Conservation (phyloP, 2,329 filamentous ascomycete genomes). For the Alternaria alternata region DNA sequence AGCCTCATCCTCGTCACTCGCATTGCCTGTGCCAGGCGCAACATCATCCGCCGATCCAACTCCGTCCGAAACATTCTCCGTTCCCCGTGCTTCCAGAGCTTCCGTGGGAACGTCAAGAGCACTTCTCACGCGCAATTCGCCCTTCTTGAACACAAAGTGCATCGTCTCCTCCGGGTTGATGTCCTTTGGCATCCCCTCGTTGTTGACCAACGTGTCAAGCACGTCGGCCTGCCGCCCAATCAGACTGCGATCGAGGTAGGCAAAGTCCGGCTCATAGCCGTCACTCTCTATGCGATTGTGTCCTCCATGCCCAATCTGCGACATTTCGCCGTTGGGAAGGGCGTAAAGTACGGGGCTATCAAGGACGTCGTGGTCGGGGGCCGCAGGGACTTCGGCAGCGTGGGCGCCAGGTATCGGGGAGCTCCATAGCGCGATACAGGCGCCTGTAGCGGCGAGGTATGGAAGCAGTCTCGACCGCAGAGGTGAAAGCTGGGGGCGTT, state of each 20-base stretch:
- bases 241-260: slow-evolving; percentile 67
- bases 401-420: slow-evolving; percentile 64
- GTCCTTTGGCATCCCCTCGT: slow-evolving; percentile 67
- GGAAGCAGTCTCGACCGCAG: slow-evolving; percentile 76
- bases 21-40: not conserved
- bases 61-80: slow-evolving; percentile 20
- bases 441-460: slow-evolving; percentile 67
- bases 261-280: slow-evolving; percentile 69
- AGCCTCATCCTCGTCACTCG: not conserved
- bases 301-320: slow-evolving; percentile 33
- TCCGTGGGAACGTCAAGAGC: slow-evolving; percentile 31
- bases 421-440: slow-evolving; percentile 69
- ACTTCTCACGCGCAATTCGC: slow-evolving; percentile 60
- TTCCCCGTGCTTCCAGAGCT: slow-evolving; percentile 34
- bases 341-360: slow-evolving; percentile 25
- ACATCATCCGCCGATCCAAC: not conserved
- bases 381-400: slow-evolving; percentile 63
- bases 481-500: slow-evolving; percentile 66
- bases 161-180: slow-evolving; percentile 69
- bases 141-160: slow-evolving; percentile 69
- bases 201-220: slow-evolving; percentile 67
- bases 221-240: slow-evolving; percentile 65
- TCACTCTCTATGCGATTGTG: slow-evolving; percentile 43
- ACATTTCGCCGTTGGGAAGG: slow-evolving; percentile 54
- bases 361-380: slow-evolving; percentile 18